Evolutionary conservation across 257 asterid genomes (phyloP).

Genomic region (Solanum medicagineum): DNA sequence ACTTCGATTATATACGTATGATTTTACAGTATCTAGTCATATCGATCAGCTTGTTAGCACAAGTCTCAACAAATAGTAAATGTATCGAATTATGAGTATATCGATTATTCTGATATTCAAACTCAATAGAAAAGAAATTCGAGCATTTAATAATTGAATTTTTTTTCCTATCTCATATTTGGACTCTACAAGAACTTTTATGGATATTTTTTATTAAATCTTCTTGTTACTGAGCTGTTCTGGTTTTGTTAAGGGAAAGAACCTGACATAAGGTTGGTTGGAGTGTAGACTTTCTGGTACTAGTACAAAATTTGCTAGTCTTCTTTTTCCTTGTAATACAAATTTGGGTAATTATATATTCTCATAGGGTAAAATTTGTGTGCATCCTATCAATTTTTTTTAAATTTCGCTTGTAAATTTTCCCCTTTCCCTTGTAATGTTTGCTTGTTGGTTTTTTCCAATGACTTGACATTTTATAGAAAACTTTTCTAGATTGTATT

Average conservation of each 20-base stretch:
- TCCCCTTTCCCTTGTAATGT: not conserved
- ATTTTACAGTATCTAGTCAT: not conserved
- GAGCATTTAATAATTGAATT: not conserved
- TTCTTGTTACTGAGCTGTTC: not conserved
- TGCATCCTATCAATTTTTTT: not conserved
- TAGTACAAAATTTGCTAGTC: not conserved
- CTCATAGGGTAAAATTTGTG: not conserved
- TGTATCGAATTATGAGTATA: not conserved
- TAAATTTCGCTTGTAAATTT: not conserved
- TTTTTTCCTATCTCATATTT: not conserved
- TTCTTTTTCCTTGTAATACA: not conserved
- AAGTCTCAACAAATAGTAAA: not conserved
- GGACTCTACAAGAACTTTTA: not conserved
- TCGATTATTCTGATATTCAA: not conserved
- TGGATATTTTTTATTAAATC: not conserved
- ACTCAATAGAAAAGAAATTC: not conserved
- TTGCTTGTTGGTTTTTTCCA: not conserved
- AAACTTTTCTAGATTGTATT: not conserved
- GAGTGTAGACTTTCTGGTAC: not conserved
- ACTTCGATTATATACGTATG: not conserved
- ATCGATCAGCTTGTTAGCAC: not conserved
- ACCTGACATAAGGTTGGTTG: not conserved
- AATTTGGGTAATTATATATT: not conserved
- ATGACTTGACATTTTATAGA: not conserved
- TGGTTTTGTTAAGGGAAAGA: not conserved